Base-by-base conservation (phyloP, 768 basidiomycete species). In the Mycena galopus region DNA sequence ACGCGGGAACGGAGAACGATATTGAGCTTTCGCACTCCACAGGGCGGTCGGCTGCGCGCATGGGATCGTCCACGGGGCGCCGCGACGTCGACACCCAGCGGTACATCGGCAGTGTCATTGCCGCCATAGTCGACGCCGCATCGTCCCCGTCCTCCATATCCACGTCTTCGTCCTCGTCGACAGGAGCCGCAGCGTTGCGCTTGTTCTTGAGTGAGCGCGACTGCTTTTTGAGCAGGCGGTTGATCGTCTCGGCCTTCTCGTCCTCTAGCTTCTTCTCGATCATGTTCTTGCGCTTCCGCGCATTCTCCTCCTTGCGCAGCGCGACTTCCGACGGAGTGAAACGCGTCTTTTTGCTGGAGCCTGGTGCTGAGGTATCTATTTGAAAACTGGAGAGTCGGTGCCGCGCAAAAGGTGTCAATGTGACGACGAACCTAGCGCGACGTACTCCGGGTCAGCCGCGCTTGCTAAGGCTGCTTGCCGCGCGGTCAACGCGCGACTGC, bases 211-310 rank as follows among this genome's bases (percentile, higher is more conserved):
- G n/a, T n/a, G 86, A 78, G 10, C 87, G 85, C 10, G 87, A 86
- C 68, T 89, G 90, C 77, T 90, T 91, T 77, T 90, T 90, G 68
- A 91, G 85, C 16, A 91, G 81, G 30, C 90, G 88, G 69, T 91
- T 89, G 79, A 91, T 91, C 0, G 90, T 91, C 69, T 91, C 90
- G 56, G 86, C 86, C 84, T 89, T 89, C 77, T 90, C 89, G 65
- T 90, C 89, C 71, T 90, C 88, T 12, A 90, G 82, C 77, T 89
- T 89, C 79, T 90, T 89, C 79, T 89, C 89, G 0, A 86, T 84
- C 61, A 90, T 79, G 68, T 88, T 87, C 69, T 86, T 89, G 33
- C 90, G 84, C 79, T 90, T 91, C 6, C 90, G 82, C 0, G 88
- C 88, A 0, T 87, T 89, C 76, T 91, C 90, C 69, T 89, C 88